Evolutionary conservation across 495 filamentous ascomycete species (phyloP), one percentile per base, ranked within the genome.

Genomic region (Penicillium bialowiezense): DNA sequence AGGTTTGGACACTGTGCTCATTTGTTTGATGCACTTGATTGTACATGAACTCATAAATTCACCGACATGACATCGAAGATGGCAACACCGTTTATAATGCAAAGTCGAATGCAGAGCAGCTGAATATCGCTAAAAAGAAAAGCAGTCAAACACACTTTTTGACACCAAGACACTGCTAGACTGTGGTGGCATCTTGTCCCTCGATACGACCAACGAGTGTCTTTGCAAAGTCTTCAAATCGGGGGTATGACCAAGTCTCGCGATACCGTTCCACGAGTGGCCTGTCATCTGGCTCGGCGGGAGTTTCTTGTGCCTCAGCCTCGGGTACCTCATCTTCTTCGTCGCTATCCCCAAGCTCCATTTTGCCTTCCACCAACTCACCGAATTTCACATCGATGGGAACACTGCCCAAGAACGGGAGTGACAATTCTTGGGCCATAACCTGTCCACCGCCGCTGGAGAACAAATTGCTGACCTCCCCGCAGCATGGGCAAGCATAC

Each of bases 401-500:
- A 33, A 97, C 84, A 15, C 83, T 81, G 18, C 91, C 95, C 51
- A 97, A 67, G 59, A 97, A 97, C 34, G 75, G 77, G 23, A 98
- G 87, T 3, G 73, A 77, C 64, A 91, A 90, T 56, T 97, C 89
- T 55, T 77, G 67, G 14, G 91, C 90, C 93, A 98, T 96, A 19
- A 88, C 81, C 68, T 89, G 69, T 7, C 95, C 93, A 7, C 93
- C 93, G 14, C 93, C 95, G 43, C 83, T 89, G 40, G 83, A 86
- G 63, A 97, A 97, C 46, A 97, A 71, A 71, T 97, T 89, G 35
- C 89, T 95, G 67, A 90, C 89, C 67, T 95, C 90, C 54, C 86
- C 88, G 70, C 93, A 98, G 62, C 91, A 89, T 28, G 92, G 92
- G 69, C 93, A 98, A 45, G 96, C 87, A 69, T 91, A 98, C 2